A percentile compares a stretch with the other conserved stretches of the same genome.
Evolutionary conservation across 108 stramenopile genomes (phyloP).

Genomic region (Thalassiosira profunda): DNA sequence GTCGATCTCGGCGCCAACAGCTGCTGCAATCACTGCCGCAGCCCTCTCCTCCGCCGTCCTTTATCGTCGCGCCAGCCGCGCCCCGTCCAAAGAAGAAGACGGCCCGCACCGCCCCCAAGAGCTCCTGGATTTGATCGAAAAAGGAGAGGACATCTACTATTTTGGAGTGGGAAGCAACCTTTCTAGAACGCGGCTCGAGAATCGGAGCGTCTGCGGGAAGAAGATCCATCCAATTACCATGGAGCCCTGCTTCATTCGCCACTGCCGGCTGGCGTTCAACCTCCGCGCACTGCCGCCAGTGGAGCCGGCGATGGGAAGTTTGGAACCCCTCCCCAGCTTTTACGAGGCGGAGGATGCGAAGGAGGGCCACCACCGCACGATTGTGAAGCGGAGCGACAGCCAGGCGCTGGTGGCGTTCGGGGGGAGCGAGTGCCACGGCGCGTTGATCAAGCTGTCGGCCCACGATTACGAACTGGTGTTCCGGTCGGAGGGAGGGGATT

Average conservation of each 20-base stretch:
- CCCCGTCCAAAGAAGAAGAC: too few species aligned
- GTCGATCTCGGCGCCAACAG: too few species aligned
- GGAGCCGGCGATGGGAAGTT: conserved; percentile 61
- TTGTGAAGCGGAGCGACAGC: conserved; percentile 1
- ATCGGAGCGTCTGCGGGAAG: conserved; percentile 40
- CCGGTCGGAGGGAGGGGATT: conserved; percentile 55
- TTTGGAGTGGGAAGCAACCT: conserved; percentile 65
- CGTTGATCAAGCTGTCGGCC: conserved; percentile 40
- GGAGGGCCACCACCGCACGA: background rate
- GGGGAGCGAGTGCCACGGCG: conserved; percentile 62
- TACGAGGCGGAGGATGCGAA: background rate
- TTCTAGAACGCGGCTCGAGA: conserved; percentile 51
- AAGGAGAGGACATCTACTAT: conserved; percentile 46
- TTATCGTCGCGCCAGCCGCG: too few species aligned
- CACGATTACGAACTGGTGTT: conserved; percentile 61
- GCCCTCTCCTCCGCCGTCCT: too few species aligned
- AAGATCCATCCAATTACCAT: conserved; percentile 42
- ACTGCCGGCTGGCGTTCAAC: conserved; percentile 61
- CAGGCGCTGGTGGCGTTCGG: conserved; percentile 38
- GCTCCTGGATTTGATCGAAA: conserved; percentile 25
- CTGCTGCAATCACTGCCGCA: too few species aligned
- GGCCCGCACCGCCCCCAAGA: conserved; percentile 24
- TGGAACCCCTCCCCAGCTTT: conserved; percentile 35
- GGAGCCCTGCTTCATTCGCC: conserved; percentile 43
- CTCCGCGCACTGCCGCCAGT: conserved; percentile 59